Percentiles rank a stretch among this genome's conserved stretches.
Evolutionary conservation across 495 filamentous ascomycete genomes (phyloP).

Genomic region (Amniculicola lignicola): DNA sequence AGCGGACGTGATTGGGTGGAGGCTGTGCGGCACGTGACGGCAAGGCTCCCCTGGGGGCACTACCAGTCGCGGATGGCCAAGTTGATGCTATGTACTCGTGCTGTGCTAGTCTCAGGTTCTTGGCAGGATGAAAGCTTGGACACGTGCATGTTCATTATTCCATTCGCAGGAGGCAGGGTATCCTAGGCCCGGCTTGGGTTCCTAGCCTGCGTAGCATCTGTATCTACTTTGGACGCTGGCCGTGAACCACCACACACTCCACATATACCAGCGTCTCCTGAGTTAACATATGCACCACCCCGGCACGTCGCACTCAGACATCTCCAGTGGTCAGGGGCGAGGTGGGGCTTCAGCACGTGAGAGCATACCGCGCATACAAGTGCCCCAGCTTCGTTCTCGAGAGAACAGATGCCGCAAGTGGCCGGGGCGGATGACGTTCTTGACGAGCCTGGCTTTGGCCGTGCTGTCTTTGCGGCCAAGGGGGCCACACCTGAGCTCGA

Average conservation of each 20-base stretch:
- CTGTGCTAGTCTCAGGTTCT: too few species aligned
- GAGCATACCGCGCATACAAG: slow-evolving; percentile 62
- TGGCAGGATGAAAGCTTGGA: too few species aligned
- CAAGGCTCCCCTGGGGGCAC: too few species aligned
- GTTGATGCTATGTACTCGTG: too few species aligned
- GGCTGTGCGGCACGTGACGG: too few species aligned
- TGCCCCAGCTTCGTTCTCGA: slow-evolving; percentile 50
- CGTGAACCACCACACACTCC: slow-evolving; percentile 57
- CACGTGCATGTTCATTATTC: too few species aligned
- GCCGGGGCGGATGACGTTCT: slow-evolving; percentile 7
- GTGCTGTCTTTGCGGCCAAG: neutral
- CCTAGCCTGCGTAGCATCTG: too few species aligned
- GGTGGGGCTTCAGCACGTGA: slow-evolving; percentile 57
- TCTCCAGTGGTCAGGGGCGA: slow-evolving; percentile 55
- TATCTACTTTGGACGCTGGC: too few species aligned
- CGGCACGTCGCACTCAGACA: slow-evolving; percentile 55
- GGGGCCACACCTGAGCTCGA: neutral
- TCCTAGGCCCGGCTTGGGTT: too few species aligned
- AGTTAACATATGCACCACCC: slow-evolving; percentile 58
- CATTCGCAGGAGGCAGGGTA: too few species aligned
- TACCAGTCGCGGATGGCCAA: too few species aligned
- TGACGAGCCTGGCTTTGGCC: neutral
- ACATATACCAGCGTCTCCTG: slow-evolving; percentile 62
- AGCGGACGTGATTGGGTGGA: too few species aligned
- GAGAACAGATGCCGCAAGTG: slow-evolving; percentile 61